A percentile compares a stretch with the other conserved stretches of the same genome.
phyloP scores from a whole-genome alignment of 2,329 filamentous ascomycete genomes.

The Xylariaceae sp. region DNA sequence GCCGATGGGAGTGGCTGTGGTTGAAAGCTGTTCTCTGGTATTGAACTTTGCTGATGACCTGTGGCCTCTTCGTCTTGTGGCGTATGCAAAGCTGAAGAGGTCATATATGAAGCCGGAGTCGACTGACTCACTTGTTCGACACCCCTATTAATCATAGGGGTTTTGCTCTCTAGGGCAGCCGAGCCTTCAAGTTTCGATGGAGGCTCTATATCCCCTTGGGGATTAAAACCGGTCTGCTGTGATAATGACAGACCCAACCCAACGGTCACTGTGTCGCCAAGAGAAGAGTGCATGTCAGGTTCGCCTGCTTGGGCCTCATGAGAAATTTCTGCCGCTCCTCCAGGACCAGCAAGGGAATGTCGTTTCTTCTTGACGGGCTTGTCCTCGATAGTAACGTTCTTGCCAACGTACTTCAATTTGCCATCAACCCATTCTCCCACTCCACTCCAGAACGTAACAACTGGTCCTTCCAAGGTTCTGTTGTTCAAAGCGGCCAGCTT shows the following conservation, averaged over 20 bases:
- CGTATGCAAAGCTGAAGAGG: conserved; percentile 1
- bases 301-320: conserved; percentile 26
- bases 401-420: conserved; percentile 66
- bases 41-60: background rate
- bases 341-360: conserved; percentile 31
- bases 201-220: background rate
- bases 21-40: conserved; percentile 13
- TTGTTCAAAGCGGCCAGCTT: conserved; percentile 85
- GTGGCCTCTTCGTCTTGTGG: background rate
- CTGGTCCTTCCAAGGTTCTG: conserved; percentile 78
- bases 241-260: conserved; percentile 4
- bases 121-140: conserved; percentile 7
- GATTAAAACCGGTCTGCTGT: conserved; percentile 8
- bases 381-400: conserved; percentile 57
- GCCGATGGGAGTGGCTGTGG: conserved; percentile 14
- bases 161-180: background rate
- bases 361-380: conserved; percentile 50
- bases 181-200: background rate
- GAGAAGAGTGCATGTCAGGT: conserved; percentile 3
- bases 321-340: conserved; percentile 16
- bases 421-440: conserved; percentile 74
- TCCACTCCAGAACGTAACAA: conserved; percentile 93
- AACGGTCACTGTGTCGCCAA: conserved; percentile 14
- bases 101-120: background rate
- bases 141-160: background rate